Evolutionary conservation across 1,284 basidiomycete genomes (phyloP).

Genomic region (Leccinum solheimii): DNA sequence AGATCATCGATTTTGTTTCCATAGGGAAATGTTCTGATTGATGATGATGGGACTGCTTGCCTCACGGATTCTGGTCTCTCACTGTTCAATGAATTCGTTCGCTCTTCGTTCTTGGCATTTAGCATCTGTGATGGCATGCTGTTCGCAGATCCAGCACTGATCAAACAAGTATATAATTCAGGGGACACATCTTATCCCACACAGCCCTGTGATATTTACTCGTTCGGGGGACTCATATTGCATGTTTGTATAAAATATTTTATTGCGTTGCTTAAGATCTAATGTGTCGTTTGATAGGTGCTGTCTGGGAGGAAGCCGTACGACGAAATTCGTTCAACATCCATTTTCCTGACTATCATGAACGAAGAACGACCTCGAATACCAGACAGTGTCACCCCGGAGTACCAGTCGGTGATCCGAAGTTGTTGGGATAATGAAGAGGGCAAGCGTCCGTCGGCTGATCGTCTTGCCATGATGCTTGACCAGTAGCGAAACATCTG

Average conservation of each 20-base stretch:
- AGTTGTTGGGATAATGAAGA: conserved; percentile 26
- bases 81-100: conserved; percentile 33
- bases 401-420: conserved; percentile 17
- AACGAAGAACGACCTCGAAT: conserved; percentile 19
- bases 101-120: conserved; percentile 36
- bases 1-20: neutral
- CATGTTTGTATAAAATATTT: conserved; percentile 24
- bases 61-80: conserved; percentile 42
- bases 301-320: conserved; percentile 28
- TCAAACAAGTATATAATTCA: conserved; percentile 7
- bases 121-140: conserved; percentile 32
- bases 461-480: neutral
- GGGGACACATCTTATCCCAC: conserved; percentile 21
- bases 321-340: conserved; percentile 4
- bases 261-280: conserved; percentile 7
- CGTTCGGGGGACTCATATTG: conserved; percentile 33
- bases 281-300: conserved; percentile 18
- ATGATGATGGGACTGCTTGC: conserved; percentile 25
- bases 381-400: conserved; percentile 3
- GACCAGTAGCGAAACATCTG: neutral
- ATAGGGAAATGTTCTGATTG: conserved; percentile 33
- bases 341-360: conserved; percentile 7
- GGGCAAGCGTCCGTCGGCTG: neutral
- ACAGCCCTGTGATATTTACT: conserved; percentile 32
- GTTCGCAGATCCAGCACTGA: conserved; percentile 41